Conservation (phyloP, 768 basidiomycete genomes). For the Royoungia palumana region DNA sequence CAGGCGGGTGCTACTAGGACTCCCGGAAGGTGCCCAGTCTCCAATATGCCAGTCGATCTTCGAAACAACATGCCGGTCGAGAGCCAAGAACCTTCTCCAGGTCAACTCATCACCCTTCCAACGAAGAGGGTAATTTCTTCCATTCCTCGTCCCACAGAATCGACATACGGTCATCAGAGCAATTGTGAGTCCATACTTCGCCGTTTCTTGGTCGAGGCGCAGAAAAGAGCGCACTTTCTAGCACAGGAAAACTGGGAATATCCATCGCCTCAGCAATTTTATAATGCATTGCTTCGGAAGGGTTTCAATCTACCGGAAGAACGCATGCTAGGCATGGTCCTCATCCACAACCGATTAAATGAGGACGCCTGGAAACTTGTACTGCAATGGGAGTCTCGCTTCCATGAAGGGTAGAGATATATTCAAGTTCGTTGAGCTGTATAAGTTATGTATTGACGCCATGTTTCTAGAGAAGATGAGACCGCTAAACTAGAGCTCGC, state of each 20-base stretch:
- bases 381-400: constrained; percentile 13
- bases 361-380: constrained; percentile 11
- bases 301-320: constrained; percentile 6
- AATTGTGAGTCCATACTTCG: background rate
- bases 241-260: constrained; percentile 12
- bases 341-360: constrained; percentile 10
- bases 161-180: constrained; percentile 9
- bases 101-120: background rate
- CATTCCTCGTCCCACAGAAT: constrained; percentile 9
- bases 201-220: background rate
- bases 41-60: background rate
- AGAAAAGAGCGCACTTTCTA: background rate
- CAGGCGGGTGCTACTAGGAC: background rate
- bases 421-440: background rate
- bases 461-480: constrained; percentile 1
- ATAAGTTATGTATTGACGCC: background rate
- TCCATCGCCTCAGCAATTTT: constrained; percentile 13
- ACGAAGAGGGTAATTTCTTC: constrained; percentile 2
- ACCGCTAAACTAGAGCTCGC: constrained; percentile 7
- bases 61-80: constrained; percentile 15
- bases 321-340: constrained; percentile 2
- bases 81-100: constrained; percentile 3
- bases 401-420: constrained; percentile 10
- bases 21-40: constrained; percentile 4
- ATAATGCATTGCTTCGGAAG: constrained; percentile 11